Evolutionary conservation across 768 basidiomycete species (phyloP), one percentile per base, ranked within the genome.

Genomic region (Xerocomus brunneocitrinus): DNA sequence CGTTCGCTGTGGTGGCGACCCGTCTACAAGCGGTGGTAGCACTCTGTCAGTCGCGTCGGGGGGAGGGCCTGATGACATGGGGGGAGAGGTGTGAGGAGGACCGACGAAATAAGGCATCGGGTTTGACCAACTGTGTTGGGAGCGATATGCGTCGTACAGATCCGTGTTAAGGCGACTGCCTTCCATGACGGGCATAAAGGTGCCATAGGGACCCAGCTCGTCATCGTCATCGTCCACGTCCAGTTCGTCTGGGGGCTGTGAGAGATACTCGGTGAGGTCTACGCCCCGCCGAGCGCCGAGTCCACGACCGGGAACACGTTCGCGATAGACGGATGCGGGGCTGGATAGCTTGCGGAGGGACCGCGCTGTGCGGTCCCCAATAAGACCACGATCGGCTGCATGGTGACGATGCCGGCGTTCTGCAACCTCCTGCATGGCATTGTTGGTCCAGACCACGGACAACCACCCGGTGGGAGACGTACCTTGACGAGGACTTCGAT

Each of bases 401-500:
- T 67, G 76, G 42, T 76, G 72, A 24, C 88, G 80, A 35, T 73
- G 76, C 32, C 79, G 79, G 51, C 89, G 81, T 58, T 90, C 88
- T 8, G 89, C 86, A 38, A 90, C 64, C 77, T 91, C 89, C 89
- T 91, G 57, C 9, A 19, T 28, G 45, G 7, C 27, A 4, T 39
- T 5, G 53, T 69, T 27, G 16, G 56, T 22, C 10, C 30, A 14
- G 24, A 24, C 35, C 24, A 43, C 14, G 12, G 36, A 47, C 45
- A 44, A 34, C 10, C 42, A 25, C 19, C 0, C 27, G 25, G 30
- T n/a, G 8, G 12, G 40, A 36, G 4, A 27, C 80, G 67, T 62
- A 91, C 89, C 73, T 86, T 87, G 63, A 91, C 89, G 42, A 91
- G 75, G 45, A 87, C 79, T 55, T 91, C 89, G 53, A 90, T 71